Evolutionary conservation across 495 filamentous ascomycete species (phyloP).

Genomic region (Aspergillus bridgeri): DNA sequence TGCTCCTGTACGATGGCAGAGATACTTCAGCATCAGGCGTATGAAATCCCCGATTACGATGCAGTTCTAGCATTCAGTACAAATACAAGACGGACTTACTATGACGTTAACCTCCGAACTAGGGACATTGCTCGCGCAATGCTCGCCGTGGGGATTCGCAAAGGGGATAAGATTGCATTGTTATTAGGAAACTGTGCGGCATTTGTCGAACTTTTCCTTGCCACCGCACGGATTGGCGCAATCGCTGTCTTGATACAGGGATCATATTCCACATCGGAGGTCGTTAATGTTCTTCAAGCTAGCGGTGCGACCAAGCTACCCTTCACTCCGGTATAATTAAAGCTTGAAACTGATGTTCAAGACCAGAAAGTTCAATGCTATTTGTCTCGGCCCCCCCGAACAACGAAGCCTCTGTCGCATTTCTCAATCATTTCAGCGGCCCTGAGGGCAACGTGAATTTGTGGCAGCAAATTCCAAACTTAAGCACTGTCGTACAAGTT

Average conservation of each 20-base stretch:
- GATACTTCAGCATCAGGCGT: too few species aligned
- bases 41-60: too few species aligned
- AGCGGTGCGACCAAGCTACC: conserved; percentile 48
- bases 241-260: conserved; percentile 56
- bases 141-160: not conserved
- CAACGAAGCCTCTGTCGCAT: too few species aligned
- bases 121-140: not conserved
- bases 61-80: not conserved
- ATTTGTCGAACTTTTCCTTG: conserved; percentile 55
- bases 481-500: too few species aligned
- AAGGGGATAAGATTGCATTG: conserved; percentile 18
- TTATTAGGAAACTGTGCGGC: conserved; percentile 57
- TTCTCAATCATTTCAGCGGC: too few species aligned
- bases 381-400: too few species aligned
- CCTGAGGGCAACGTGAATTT: too few species aligned
- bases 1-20: too few species aligned
- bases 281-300: too few species aligned
- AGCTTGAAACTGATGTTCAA: not conserved
- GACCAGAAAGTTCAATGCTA: not conserved
- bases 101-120: not conserved
- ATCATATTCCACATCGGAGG: conserved; percentile 53
- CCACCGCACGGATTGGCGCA: conserved; percentile 50
- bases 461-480: too few species aligned
- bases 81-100: not conserved
- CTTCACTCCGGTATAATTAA: conserved; percentile 20